A percentile compares a stretch with the other conserved stretches of the same genome.
These are phyloP conservation scores for Phytophthora gonapodyides DNA, from an alignment of 352 stramenopile genomes.

Conservation along the genomic window DNA sequence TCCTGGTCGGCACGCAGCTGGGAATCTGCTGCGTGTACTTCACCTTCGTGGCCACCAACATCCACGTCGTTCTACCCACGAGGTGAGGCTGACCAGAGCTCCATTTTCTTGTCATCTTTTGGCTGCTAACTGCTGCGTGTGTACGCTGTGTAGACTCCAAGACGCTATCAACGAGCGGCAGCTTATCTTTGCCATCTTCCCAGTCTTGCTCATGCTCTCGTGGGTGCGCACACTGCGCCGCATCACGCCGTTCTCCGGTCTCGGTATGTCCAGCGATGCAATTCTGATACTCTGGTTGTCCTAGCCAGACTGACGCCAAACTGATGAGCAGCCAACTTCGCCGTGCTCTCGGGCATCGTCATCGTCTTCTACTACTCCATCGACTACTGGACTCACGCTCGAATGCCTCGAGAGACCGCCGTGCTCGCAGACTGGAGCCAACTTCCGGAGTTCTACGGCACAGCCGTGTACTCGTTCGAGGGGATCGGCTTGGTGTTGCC, in stretches of 20 bases:
- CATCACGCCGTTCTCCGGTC: conserved; percentile 76
- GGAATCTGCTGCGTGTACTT: conserved; percentile 88
- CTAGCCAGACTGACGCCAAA: background rate
- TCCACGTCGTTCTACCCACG: conserved; percentile 72
- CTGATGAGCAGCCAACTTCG: conserved; percentile 55
- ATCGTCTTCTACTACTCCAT: conserved; percentile 88
- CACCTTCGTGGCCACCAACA: conserved; percentile 83
- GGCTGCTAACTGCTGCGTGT: conserved; percentile 1
- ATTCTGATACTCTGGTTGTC: background rate
- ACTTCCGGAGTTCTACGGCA: conserved; percentile 78
- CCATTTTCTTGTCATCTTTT: background rate
- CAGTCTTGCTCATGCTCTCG: conserved; percentile 67
- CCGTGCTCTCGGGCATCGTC: conserved; percentile 63
- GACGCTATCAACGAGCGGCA: conserved; percentile 71
- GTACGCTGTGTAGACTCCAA: conserved; percentile 42
- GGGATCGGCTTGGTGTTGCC: conserved; percentile 77
- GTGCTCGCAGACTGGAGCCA: conserved; percentile 44
- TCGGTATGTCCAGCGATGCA: conserved; percentile 42
- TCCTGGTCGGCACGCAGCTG: conserved; percentile 77
- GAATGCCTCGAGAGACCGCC: conserved; percentile 20
- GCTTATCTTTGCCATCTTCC: conserved; percentile 78
- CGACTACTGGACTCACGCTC: conserved; percentile 53
- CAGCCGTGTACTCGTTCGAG: conserved; percentile 83
- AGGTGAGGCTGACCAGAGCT: conserved; percentile 33
- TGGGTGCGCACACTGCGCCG: conserved; percentile 75